Evolutionary conservation across 768 basidiomycete species (phyloP), one percentile per base, ranked within the genome.

Genomic region (Exsudoporus frostii): DNA sequence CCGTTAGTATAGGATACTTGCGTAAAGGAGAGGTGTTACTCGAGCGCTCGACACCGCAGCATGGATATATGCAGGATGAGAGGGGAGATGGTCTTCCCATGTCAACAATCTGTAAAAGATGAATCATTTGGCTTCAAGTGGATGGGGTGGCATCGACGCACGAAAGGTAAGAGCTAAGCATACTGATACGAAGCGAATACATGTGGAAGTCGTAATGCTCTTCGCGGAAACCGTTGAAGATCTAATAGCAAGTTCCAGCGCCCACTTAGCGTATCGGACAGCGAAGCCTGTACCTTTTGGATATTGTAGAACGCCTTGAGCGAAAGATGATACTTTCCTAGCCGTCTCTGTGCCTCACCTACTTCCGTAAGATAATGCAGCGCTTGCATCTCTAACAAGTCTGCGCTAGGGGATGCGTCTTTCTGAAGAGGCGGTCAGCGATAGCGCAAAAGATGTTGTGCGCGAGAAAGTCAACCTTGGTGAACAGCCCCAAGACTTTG

Each of bases 171-270:
- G 92, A 83, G 48, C 85, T 87, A 32, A 98, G 72, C 8, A 90
- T 96, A 62, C 86, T 90, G 61, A 90, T 93, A 48, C 97, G 85
- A 59, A 98, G 59, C 59, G 91, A 91, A 69, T 98, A 99, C 7
- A 88, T 84, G 68, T 99, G 97, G 78, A 99, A 99, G 70, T 99
- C 97, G 61, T 88, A 98, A 71, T 98, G 94, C 64, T 97, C 95
- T 59, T 98, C 93, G 58, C 97, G 92, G 58, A 90, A 81, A 48
- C 89, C 88, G 48, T 86, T 80, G 68, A 96, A 98, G 15, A 86
- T 73, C 90, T 91, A 54, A 37, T 27, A 45, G 30, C 20, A 47
- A 15, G 45, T 48, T 63, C 20, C 33, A 63, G 43, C 42, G 20
- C 42, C 32, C 34, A 27, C 27, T 29, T 32, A 38, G 40, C 55